Percentiles rank a stretch among this genome's conserved stretches.
These are phyloP conservation scores for Neospermospora avenae DNA, from an alignment of 2,329 filamentous ascomycete genomes.

Conservation along the genomic window DNA sequence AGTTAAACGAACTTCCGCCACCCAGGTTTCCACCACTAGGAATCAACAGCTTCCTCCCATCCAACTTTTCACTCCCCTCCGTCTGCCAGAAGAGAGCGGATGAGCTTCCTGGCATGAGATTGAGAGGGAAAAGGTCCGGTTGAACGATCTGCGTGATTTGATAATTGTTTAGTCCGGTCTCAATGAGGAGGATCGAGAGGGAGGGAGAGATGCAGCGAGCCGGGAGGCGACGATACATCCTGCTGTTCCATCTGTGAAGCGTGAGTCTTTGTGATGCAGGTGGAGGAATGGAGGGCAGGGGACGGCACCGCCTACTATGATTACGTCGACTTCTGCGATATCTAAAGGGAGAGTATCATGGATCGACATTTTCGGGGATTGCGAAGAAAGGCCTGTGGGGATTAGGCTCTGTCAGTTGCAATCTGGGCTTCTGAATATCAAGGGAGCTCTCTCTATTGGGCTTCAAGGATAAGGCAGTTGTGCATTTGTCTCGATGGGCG, in stretches of 20 bases:
- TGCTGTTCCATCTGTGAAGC: conserved; percentile 42
- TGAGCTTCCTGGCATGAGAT: neutral
- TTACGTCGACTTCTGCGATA: no score
- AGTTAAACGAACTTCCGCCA: neutral
- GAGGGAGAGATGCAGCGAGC: conserved; percentile 43
- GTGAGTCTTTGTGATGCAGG: no score
- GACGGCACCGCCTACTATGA: no score
- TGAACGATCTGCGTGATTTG: conserved; percentile 41
- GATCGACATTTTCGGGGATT: no score
- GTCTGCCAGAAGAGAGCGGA: neutral
- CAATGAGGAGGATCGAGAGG: conserved; percentile 46
- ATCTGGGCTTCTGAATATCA: no score
- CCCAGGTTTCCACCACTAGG: neutral
- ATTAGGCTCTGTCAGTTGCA: no score
- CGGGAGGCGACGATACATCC: conserved; percentile 43
- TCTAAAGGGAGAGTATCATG: no score
- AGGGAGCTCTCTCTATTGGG: no score
- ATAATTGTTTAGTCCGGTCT: conserved; percentile 47
- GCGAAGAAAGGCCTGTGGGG: no score
- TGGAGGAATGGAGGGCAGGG: no score
- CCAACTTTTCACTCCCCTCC: neutral
- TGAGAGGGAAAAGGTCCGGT: neutral
- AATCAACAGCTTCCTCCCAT: neutral
- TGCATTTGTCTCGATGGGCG: no score
- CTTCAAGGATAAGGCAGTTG: no score